Evolutionary conservation across 2,329 filamentous ascomycete species (phyloP).

Genomic region (Penicillium fuscoglaucum): DNA sequence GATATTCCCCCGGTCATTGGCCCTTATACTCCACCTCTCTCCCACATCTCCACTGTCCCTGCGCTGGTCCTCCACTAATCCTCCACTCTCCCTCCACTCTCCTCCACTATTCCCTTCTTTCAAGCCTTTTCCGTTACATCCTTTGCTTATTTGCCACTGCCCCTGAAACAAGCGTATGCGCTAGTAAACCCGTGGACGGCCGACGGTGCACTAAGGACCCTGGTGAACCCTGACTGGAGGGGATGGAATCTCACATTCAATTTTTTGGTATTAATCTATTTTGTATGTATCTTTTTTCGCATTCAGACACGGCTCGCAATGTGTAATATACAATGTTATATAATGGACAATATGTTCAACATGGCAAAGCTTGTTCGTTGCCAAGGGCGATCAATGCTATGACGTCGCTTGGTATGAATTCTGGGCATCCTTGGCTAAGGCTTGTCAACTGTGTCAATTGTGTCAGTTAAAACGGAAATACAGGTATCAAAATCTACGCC

Average conservation of each 20-base stretch:
- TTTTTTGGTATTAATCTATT: neutral
- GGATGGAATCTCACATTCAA: neutral
- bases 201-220: neutral
- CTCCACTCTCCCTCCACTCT: too few relatives aligned
- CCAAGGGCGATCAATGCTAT: constrained; percentile 9
- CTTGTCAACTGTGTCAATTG: neutral
- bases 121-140: neutral
- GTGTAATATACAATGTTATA: neutral
- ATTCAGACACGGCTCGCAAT: neutral
- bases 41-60: neutral
- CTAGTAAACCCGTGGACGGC: constrained; percentile 4
- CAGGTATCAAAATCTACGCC: neutral
- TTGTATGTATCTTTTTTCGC: too few relatives aligned
- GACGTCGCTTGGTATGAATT: neutral
- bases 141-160: constrained; percentile 5
- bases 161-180: constrained; percentile 7
- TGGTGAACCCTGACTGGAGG: constrained; percentile 1
- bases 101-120: neutral
- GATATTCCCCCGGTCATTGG: constrained; percentile 7
- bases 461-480: neutral
- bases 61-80: neutral
- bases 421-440: constrained; percentile 7
- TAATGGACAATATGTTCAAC: neutral
- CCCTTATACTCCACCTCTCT: neutral
- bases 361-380: constrained; percentile 9